phyloP scores from a whole-genome alignment of 805 yeast species.

The Scheffersomyces coipomensis region DNA sequence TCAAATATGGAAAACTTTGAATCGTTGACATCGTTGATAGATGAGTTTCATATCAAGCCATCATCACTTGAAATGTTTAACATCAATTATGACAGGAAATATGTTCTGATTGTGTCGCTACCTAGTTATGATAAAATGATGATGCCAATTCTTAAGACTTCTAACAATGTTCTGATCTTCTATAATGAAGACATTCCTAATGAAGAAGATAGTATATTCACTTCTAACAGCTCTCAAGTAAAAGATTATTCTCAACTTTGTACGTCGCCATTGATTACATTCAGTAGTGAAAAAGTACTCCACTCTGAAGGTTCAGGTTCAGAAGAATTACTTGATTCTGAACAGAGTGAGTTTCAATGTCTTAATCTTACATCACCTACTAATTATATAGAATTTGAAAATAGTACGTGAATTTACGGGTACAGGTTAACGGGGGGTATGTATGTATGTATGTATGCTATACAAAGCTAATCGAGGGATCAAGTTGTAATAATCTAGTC shows the following conservation, averaged over 20 bases:
- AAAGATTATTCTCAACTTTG: neutral
- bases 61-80: neutral
- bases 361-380: neutral
- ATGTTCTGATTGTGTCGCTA: neutral
- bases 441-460: too few species aligned
- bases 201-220: neutral
- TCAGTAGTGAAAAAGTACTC: neutral
- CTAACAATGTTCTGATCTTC: neutral
- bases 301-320: neutral
- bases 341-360: neutral
- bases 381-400: neutral
- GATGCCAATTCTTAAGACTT: neutral
- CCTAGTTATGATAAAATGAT: neutral
- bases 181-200: neutral
- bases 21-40: neutral
- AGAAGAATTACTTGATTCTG: neutral
- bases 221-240: neutral
- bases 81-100: neutral
- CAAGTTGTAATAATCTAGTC: constrained; percentile 24
- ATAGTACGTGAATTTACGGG: neutral
- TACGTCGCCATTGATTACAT: neutral
- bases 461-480: constrained; percentile 23
- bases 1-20: neutral
- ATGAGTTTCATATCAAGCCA: neutral
- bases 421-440: neutral